Evolutionary conservation across 2,329 filamentous ascomycete species (phyloP).

Genomic region (Geosmithia putterillii): DNA sequence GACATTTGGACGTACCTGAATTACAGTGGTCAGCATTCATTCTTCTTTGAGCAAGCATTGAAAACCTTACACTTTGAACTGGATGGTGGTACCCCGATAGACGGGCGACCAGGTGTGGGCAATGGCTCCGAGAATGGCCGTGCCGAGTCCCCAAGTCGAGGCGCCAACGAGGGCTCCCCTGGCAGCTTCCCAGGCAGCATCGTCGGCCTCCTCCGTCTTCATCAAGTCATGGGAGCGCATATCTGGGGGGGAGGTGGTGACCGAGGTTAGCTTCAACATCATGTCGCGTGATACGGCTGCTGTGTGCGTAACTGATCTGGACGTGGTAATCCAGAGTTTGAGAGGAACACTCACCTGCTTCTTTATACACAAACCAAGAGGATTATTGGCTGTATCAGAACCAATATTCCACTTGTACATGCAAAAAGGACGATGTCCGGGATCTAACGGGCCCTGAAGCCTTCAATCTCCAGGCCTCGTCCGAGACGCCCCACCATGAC

Average conservation of each 20-base stretch:
- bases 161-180: slow-evolving; percentile 56
- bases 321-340: too few relatives aligned
- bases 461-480: too few relatives aligned
- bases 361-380: too few relatives aligned
- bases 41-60: background rate
- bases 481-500: too few relatives aligned
- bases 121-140: slow-evolving; percentile 46
- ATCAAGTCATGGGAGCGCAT: slow-evolving; percentile 44
- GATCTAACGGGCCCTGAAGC: too few relatives aligned
- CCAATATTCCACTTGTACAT: too few relatives aligned
- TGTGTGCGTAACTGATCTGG: too few relatives aligned
- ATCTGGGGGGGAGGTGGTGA: too few relatives aligned
- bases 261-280: background rate
- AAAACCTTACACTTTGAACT: slow-evolving; percentile 60
- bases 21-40: background rate
- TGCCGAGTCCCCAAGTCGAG: slow-evolving; percentile 59
- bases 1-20: slow-evolving; percentile 70
- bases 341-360: too few relatives aligned
- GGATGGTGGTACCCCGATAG: slow-evolving; percentile 59
- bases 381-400: too few relatives aligned
- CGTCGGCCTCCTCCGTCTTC: slow-evolving; percentile 52
- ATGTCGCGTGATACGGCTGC: background rate
- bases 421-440: too few relatives aligned
- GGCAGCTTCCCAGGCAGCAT: slow-evolving; percentile 60
- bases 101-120: slow-evolving; percentile 56